Base-by-base conservation (phyloP, 2,329 filamentous ascomycete genomes). In the Penicillium sp. region DNA sequence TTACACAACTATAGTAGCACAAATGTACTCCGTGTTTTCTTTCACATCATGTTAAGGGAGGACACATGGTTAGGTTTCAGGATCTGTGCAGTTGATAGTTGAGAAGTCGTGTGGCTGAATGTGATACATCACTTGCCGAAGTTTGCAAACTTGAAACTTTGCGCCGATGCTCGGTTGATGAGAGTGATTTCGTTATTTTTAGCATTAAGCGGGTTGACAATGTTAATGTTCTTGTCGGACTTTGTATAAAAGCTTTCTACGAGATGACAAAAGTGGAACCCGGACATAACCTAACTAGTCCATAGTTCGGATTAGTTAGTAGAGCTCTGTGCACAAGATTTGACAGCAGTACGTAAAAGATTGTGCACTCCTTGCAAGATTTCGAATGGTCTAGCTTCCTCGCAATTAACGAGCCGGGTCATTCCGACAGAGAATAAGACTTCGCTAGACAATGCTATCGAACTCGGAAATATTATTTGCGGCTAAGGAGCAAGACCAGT, bases 291-390 rank as follows among this genome's bases (percentile, higher is more conserved):
- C n/a, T 7, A 5, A 18, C n/a, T 18, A 7, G n/a, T 7, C 32
- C 32, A 33, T 9, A 20, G 8, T 35, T 18, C 8, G 32, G 32
- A 9, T 8, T 8, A 18, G 7, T 8, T 8, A 18, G 7, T 9
- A 20, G 33, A 20, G 15, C 33, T 12, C 15, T 10, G 18, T 38
- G 25, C 9, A 20, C 5, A 41, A 5, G 15, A 28, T 12, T 23
- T 2, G 20, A 12, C 35, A 18, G 18, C 18, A 40, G 8, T 8
- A 37, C 10, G 33, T 37, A 37, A 12, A 20, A 18, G 6, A 23
- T 23, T 23, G 15, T 2, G 43, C n/a, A 20, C 32, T 23, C 46
- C 50, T 43, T 49, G 42, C 27, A 38, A 45, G 28, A 18, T 29
- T 23, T 42, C 3, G 15, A 28, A 31, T 9, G 20, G n/a, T 39